Base-by-base conservation (phyloP, 2,329 filamentous ascomycete genomes). In the Neurospora crassa region DNA sequence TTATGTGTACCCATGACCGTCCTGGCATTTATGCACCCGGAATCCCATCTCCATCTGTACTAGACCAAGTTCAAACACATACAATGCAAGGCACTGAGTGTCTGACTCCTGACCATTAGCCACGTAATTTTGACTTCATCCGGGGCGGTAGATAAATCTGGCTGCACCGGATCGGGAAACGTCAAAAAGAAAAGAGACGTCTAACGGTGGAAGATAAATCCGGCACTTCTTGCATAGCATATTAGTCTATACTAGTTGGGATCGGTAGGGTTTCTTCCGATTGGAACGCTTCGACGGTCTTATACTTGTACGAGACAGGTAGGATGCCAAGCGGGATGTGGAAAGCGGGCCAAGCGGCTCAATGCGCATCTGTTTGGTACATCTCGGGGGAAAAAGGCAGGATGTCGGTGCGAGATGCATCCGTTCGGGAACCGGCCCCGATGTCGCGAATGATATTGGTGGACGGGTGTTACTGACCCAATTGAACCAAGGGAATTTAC, bases 71-170 rank as follows among this genome's bases (percentile, higher is more conserved):
- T 69, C 8, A 3, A 8, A 20, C 29, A 29, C 29, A 6, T 7
- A 67, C 12, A 37, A 37, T 37, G 34, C 34, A 37, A 37, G 34
- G 2, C 34, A 37, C 1, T 8, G 34, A 63, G 20, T 14, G 69
- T n/a, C 8, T 41, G 11, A 6, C 18, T 1, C 14, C 63, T 40
- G 14, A 41, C 42, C 8, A 29, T 20, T 42, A 34, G 45, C 43
- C 37, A 20, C 24, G 6, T 67, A 68, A 20, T 69, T 70, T 71
- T 71, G 71, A 72, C 71, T 72, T 70, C 8, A 20, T 67, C 69
- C 47, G 71, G n/a, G 47, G 12, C 11, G 37, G 6, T 1, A 16
- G 5, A 2, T 2, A 18, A 6, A 34, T 59, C 47, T 18, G 3
- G 6, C 5, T 59, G 47, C 7, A 59, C 47, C 47, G 1, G 24